These are phyloP conservation scores for Achlya hypogyna DNA, from an alignment of 352 stramenopile species.

Conservation along the genomic window DNA sequence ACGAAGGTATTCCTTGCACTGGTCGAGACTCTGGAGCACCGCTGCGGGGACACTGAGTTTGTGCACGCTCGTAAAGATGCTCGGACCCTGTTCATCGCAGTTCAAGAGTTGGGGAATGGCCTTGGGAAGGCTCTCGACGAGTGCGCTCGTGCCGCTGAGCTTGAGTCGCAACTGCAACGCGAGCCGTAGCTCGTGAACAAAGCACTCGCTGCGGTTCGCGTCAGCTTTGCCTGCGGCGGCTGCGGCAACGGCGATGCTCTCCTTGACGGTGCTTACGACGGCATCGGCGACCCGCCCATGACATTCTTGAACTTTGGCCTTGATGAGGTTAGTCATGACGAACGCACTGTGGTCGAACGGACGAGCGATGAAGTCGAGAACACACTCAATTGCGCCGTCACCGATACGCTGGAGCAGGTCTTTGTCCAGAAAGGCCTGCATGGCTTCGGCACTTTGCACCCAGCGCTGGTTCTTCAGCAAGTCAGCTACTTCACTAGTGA, in stretches of 20 bases:
- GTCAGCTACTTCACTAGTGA: background rate
- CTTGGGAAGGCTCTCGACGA: background rate
- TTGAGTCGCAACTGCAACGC: background rate
- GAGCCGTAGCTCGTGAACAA: background rate
- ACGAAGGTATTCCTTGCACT: background rate
- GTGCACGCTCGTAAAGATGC: background rate
- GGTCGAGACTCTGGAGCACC: background rate
- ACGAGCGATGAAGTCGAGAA: background rate
- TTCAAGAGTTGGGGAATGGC: background rate
- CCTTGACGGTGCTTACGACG: background rate
- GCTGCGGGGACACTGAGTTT: background rate
- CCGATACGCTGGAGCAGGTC: background rate
- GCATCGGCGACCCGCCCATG: background rate
- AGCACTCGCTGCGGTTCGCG: background rate
- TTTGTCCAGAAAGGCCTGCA: constrained; percentile 1
- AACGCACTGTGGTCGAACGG: background rate
- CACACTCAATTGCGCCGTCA: background rate
- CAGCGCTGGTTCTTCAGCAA: background rate
- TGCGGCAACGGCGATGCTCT: background rate
- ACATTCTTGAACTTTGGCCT: background rate
- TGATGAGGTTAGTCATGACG: background rate
- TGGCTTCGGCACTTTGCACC: background rate
- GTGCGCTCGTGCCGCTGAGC: background rate
- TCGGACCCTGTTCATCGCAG: background rate
- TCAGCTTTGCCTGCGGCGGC: background rate